Conservation (phyloP, 78 protist genomes). For the Dictyostelium brefeldianum region DNA sequence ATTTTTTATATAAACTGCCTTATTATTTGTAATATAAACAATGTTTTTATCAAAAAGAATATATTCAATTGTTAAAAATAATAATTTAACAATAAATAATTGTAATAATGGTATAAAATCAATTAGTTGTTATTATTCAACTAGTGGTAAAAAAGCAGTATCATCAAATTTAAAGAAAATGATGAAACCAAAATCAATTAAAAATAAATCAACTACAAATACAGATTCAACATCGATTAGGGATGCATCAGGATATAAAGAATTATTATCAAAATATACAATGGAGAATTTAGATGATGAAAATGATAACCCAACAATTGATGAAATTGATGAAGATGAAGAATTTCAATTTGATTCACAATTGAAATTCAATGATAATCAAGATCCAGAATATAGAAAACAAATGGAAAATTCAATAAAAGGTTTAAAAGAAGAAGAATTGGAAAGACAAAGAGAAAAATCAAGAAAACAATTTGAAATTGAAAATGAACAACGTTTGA, state of each 20-base stretch:
- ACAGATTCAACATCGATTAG: background rate
- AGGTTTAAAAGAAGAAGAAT: background rate
- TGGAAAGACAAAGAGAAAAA: background rate
- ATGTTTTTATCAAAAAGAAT: constrained; percentile 20
- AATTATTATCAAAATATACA: constrained; percentile 12
- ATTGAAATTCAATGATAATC: background rate
- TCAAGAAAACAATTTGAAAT: background rate
- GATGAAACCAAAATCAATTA: background rate
- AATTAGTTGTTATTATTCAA: background rate
- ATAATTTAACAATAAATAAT: constrained; percentile 6
- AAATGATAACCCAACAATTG: background rate
- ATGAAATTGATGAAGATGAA: background rate
- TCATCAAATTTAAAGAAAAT: constrained; percentile 12
- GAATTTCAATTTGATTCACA: constrained; percentile 6
- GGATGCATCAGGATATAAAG: too few relatives aligned
- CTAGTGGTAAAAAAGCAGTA: background rate
- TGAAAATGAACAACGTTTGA: background rate
- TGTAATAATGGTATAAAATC: background rate
- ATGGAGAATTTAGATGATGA: background rate
- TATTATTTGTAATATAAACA: background rate
- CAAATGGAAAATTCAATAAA: background rate
- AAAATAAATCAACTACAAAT: background rate
- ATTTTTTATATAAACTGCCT: too few relatives aligned
- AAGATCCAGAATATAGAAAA: background rate
- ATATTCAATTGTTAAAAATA: background rate